A percentile compares a stretch with the other conserved stretches of the same genome.
phyloP scores from a whole-genome alignment of 2,329 filamentous ascomycete species.

The Graphium sp. region DNA sequence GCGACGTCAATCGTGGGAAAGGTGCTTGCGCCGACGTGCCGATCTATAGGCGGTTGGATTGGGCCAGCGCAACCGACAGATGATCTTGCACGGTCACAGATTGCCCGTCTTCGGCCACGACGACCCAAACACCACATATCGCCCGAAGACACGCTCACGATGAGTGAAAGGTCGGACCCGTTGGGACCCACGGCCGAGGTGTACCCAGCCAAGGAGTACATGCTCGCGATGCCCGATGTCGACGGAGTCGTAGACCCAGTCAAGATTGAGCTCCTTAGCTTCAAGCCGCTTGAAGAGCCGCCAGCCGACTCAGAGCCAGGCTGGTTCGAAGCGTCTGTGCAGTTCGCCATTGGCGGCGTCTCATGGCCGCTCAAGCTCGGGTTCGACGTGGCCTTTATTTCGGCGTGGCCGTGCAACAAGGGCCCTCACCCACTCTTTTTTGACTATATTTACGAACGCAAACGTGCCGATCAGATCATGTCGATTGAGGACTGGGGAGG shows the following conservation, averaged over 20 bases:
- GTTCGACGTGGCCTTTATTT: conserved; percentile 49
- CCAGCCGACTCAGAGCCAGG: conserved; percentile 16
- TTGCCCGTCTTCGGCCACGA: conserved; percentile 49
- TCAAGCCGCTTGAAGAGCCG: conserved; percentile 21
- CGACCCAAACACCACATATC: conserved; percentile 38
- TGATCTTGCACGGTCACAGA: conserved; percentile 52
- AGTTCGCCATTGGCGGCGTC: conserved; percentile 45
- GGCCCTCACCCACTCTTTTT: conserved; percentile 57
- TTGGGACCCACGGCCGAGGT: conserved; percentile 44
- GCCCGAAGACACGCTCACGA: conserved; percentile 43
- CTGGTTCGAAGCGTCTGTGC: conserved; percentile 43
- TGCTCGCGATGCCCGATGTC: conserved; percentile 37
- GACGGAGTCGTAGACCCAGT: conserved; percentile 47
- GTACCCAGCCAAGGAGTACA: conserved; percentile 53
- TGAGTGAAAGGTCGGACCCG: conserved; percentile 51
- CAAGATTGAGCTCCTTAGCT: conserved; percentile 49
- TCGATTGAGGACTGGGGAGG: conserved; percentile 49
- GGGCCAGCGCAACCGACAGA: conserved; percentile 52
- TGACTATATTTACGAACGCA: conserved; percentile 45
- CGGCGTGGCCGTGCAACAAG: conserved; percentile 45
- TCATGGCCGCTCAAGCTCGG: conserved; percentile 46
- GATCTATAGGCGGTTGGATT: conserved; percentile 56
- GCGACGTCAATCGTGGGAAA: conserved; percentile 57
- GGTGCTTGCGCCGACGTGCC: conserved; percentile 56
- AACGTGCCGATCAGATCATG: conserved; percentile 48